Percentiles rank a stretch among this genome's conserved stretches.
These are phyloP conservation scores for Stachybotrys echinatus DNA, from an alignment of 2,329 filamentous ascomycete species.

Conservation along the genomic window DNA sequence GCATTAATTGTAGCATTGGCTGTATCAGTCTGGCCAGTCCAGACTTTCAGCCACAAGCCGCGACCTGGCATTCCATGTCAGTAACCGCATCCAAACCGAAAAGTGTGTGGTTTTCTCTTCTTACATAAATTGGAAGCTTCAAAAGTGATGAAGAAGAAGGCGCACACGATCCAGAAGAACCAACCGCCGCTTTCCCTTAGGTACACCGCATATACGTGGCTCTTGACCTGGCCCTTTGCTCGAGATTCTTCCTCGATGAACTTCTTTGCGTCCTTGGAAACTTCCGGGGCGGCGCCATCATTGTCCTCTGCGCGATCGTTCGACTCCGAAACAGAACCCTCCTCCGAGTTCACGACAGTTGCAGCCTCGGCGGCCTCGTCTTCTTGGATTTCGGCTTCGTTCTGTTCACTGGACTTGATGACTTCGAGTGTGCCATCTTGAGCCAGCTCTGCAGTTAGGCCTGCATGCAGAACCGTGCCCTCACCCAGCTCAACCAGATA, in stretches of 20 bases:
- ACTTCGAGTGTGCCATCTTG: constrained; percentile 49
- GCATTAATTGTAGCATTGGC: constrained; percentile 13
- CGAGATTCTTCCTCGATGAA: constrained; percentile 74
- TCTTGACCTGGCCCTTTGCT: constrained; percentile 64
- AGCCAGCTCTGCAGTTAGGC: constrained; percentile 59
- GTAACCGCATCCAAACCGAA: no score
- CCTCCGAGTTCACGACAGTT: constrained; percentile 52
- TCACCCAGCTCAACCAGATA: constrained; percentile 70
- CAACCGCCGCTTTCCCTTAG: constrained; percentile 60
- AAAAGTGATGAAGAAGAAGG: constrained; percentile 48
- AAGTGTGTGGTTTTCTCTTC: constrained; percentile 7
- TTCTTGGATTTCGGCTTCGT: constrained; percentile 35
- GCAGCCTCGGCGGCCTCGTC: constrained; percentile 35
- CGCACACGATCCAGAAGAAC: constrained; percentile 51
- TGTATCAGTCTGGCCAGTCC: constrained; percentile 41
- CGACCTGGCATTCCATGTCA: constrained; percentile 28
- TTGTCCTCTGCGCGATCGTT: constrained; percentile 20
- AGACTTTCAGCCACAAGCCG: constrained; percentile 60
- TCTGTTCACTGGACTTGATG: constrained; percentile 53
- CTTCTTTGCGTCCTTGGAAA: constrained; percentile 53
- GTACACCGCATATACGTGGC: constrained; percentile 62
- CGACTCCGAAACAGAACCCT: constrained; percentile 35
- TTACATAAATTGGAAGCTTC: constrained; percentile 50
- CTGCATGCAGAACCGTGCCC: constrained; percentile 59
- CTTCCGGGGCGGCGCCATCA: constrained; percentile 20